phyloP scores from a whole-genome alignment of 2,329 filamentous ascomycete genomes.

The Phyllosticta citrichinensis region DNA sequence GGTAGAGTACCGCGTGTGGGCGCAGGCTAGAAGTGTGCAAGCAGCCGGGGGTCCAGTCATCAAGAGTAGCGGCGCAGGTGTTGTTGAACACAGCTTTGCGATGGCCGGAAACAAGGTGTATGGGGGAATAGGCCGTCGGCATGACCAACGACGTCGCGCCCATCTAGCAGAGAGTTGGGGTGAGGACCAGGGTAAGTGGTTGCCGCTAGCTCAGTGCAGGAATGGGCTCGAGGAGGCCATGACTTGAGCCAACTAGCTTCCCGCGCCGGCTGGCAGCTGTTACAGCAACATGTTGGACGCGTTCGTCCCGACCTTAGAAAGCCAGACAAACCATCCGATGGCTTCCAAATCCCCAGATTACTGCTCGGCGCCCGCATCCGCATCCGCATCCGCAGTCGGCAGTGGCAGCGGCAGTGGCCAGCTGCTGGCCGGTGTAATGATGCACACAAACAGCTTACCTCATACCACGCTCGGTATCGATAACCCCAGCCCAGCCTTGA shows the following conservation, averaged over 20 bases:
- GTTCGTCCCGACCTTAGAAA: not conserved
- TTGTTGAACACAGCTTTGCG: not conserved
- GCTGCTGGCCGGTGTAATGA: slow-evolving; percentile 26
- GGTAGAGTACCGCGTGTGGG: too few species aligned
- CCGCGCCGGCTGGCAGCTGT: not conserved
- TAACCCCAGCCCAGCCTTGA: slow-evolving; percentile 1
- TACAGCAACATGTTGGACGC: not conserved
- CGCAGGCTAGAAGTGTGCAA: not conserved
- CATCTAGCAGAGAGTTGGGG: not conserved
- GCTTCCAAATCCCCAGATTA: slow-evolving; percentile 1
- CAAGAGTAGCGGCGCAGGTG: not conserved
- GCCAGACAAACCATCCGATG: not conserved
- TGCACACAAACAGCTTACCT: slow-evolving; percentile 1
- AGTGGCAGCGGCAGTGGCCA: slow-evolving; percentile 19
- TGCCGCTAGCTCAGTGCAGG: not conserved
- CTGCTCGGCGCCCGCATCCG: slow-evolving; percentile 14
- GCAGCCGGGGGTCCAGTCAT: not conserved
- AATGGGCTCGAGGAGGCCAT: not conserved
- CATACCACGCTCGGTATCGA: slow-evolving; percentile 2
- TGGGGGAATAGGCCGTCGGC: not conserved
- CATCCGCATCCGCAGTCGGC: slow-evolving; percentile 7
- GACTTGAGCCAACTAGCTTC: not conserved
- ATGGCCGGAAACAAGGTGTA: not conserved
- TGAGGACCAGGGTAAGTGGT: not conserved
- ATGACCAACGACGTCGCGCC: not conserved